These are phyloP conservation scores for Lithospermum erythrorhizon DNA, from an alignment of 257 asterid species.

Conservation along the genomic window DNA sequence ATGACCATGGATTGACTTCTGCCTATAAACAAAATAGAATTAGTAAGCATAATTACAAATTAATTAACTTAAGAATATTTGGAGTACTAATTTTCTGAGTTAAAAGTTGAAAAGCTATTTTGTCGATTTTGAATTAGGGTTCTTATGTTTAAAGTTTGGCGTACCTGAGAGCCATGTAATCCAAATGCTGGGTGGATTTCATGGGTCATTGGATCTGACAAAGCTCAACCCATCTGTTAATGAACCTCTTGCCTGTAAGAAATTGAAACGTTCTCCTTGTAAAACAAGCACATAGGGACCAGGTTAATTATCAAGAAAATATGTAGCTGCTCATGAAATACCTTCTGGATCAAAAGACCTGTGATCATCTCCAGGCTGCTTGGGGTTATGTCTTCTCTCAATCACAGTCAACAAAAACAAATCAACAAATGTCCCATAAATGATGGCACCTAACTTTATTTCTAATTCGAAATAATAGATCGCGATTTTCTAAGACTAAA, in stretches of 20 bases:
- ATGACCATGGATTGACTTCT: conserved; percentile 9
- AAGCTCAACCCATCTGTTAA: conserved; percentile 7
- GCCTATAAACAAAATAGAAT: background rate
- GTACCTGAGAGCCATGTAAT: conserved; percentile 10
- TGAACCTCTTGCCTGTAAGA: conserved; percentile 13
- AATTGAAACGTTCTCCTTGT: background rate
- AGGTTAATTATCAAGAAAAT: background rate
- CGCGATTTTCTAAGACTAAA: background rate
- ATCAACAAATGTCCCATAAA: background rate
- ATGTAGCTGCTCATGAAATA: background rate
- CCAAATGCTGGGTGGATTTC: conserved; percentile 12
- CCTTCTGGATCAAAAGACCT: conserved; percentile 10
- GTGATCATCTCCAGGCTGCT: conserved; percentile 13
- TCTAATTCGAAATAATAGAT: background rate
- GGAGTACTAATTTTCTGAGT: background rate
- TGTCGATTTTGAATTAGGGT: too few species aligned
- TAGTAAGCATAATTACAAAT: background rate
- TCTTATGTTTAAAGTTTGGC: background rate
- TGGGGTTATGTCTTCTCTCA: conserved; percentile 11
- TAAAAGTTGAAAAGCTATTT: background rate
- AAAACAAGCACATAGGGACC: too few species aligned
- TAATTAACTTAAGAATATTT: too few species aligned
- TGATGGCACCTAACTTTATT: background rate
- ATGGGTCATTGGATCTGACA: conserved; percentile 7
- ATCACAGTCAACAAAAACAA: conserved; percentile 8